Conservation (phyloP, 202 grass and related monocot species). For the Zoysia matrella region DNA sequence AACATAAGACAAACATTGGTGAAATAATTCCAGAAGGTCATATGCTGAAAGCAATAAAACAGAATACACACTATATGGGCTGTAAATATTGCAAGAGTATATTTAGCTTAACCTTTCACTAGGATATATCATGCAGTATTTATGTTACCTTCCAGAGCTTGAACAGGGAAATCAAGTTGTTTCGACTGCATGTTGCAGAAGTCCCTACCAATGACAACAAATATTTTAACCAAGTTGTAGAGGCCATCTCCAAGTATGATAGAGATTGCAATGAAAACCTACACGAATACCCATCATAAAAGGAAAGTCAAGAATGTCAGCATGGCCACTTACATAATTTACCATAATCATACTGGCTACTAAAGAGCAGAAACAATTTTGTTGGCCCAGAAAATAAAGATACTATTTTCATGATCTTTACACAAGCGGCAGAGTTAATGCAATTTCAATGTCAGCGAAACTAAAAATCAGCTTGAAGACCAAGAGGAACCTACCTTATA, state of each 20-base stretch:
- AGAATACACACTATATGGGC: neutral
- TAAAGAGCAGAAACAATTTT: neutral
- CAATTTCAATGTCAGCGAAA: neutral
- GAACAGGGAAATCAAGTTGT: conserved; percentile 18
- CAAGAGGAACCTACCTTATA: conserved; percentile 67
- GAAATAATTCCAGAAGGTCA: neutral
- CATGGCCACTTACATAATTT: neutral
- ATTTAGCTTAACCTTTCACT: neutral
- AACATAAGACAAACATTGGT: conserved; percentile 7
- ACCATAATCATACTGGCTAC: neutral
- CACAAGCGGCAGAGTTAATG: neutral
- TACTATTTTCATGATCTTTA: neutral
- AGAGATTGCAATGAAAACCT: conserved; percentile 90
- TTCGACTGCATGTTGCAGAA: conserved; percentile 51
- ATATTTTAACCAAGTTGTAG: conserved; percentile 87
- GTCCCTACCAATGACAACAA: conserved; percentile 62
- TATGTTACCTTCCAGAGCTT: conserved; percentile 46
- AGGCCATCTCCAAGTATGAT: conserved; percentile 95
- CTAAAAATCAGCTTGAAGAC: neutral
- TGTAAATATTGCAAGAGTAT: neutral
- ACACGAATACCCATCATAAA: conserved; percentile 23
- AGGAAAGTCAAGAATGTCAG: conserved; percentile 12
- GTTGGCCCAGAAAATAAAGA: neutral
- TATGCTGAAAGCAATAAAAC: conserved; percentile 21
- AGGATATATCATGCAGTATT: neutral